phyloP scores from a whole-genome alignment of 768 basidiomycete genomes.

The Mycena galopus region DNA sequence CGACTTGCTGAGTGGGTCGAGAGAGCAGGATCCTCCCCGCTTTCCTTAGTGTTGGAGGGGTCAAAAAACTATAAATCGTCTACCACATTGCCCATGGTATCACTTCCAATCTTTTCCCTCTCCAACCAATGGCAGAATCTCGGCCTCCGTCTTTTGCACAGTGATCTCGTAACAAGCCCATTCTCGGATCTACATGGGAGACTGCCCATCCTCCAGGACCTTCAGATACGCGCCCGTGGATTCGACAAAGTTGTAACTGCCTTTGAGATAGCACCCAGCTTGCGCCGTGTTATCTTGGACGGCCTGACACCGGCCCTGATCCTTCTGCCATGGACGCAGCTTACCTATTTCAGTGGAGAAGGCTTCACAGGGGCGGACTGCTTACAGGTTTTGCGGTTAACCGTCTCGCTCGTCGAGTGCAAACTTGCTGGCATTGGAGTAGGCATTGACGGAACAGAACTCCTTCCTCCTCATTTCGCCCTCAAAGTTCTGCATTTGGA shows the following conservation, averaged over 20 bases:
- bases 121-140: constrained; percentile 1
- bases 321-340: constrained; percentile 5
- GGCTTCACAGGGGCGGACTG: background rate
- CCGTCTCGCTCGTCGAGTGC: constrained; percentile 4
- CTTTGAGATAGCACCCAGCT: background rate
- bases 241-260: no score
- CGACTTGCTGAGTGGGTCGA: background rate
- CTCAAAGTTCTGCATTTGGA: background rate
- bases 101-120: background rate
- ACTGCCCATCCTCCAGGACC: background rate
- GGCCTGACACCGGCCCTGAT: background rate
- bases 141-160: background rate
- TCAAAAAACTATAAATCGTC: no score
- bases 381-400: background rate
- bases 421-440: background rate
- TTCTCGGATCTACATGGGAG: background rate
- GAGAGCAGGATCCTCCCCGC: background rate
- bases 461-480: background rate
- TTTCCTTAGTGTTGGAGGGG: background rate
- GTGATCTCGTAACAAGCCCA: background rate
- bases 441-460: background rate
- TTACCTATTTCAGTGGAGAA: background rate
- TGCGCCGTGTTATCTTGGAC: background rate
- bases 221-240: background rate
- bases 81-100: background rate